These are phyloP conservation scores for Xylaria sp. DNA, from an alignment of 2,329 filamentous ascomycete genomes.

Conservation along the genomic window DNA sequence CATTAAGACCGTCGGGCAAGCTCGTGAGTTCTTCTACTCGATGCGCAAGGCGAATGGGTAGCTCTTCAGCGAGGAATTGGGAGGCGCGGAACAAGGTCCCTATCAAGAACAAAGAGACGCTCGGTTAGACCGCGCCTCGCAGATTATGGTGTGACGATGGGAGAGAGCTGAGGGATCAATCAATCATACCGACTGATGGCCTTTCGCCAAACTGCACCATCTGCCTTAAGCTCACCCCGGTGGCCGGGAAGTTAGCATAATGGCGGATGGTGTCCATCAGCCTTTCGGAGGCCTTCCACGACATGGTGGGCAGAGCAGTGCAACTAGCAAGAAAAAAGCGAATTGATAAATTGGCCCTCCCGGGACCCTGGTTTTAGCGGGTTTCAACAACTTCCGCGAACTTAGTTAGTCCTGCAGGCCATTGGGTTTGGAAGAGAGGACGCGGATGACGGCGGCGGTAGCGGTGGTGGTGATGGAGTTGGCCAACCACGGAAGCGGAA, in stretches of 20 bases:
- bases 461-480: conserved; percentile 11
- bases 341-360: conserved; percentile 12
- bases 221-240: conserved; percentile 93
- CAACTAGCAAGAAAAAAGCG: conserved; percentile 37
- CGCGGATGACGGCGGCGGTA: neutral
- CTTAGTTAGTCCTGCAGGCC: conserved; percentile 36
- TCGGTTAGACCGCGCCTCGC: conserved; percentile 34
- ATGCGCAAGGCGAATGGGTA: conserved; percentile 95
- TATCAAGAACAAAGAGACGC: conserved; percentile 27
- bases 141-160: conserved; percentile 13
- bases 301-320: conserved; percentile 69
- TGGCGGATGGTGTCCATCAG: conserved; percentile 98
- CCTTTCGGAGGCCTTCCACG: conserved; percentile 90
- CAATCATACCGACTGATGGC: conserved; percentile 80
- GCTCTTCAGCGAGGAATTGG: conserved; percentile 97
- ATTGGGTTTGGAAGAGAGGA: conserved; percentile 28
- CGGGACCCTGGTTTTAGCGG: conserved; percentile 7
- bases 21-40: conserved; percentile 93
- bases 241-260: conserved; percentile 96
- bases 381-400: conserved; percentile 13
- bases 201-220: conserved; percentile 99
- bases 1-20: conserved; percentile 93
- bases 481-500: conserved; percentile 29
- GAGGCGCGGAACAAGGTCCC: conserved; percentile 92
- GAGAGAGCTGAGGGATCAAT: conserved; percentile 23